Percentiles rank a stretch among this genome's conserved stretches.
Conservation (phyloP, 805 yeast genomes). For the Diddensiella transvaalensis region DNA sequence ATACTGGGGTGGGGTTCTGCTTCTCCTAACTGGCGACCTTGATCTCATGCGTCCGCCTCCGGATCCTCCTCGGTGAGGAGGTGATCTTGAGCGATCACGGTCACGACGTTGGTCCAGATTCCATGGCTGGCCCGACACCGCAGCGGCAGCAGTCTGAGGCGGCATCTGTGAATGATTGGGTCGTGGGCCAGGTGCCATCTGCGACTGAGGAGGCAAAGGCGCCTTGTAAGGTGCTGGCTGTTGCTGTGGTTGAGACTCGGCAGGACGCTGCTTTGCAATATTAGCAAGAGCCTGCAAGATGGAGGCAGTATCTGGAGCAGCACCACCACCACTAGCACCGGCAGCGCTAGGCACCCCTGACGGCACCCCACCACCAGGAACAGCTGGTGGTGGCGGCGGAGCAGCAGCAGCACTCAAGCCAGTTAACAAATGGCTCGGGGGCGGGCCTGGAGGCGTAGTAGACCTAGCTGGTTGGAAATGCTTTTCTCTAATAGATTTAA, state of each 20-base stretch:
- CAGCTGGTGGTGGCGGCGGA: constrained; percentile 18
- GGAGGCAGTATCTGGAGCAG: constrained; percentile 51
- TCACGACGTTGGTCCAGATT: constrained; percentile 6
- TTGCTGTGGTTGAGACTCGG: constrained; percentile 27
- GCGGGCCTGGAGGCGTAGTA: constrained; percentile 68
- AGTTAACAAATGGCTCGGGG: constrained; percentile 40
- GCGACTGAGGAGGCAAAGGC: constrained; percentile 4
- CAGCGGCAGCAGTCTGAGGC: constrained; percentile 13
- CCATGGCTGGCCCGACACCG: constrained; percentile 22
- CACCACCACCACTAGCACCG: constrained; percentile 44
- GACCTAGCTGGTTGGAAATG: constrained; percentile 47
- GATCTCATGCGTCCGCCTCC: constrained; percentile 3
- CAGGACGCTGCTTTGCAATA: constrained; percentile 47
- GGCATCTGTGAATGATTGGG: not conserved
- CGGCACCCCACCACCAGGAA: constrained; percentile 4
- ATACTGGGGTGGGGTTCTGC: constrained; percentile 9
- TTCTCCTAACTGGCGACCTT: constrained; percentile 6
- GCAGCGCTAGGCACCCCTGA: constrained; percentile 23
- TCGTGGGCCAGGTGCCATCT: constrained; percentile 6
- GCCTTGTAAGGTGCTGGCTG: constrained; percentile 12
- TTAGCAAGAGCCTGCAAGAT: constrained; percentile 68
- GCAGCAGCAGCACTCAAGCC: constrained; percentile 10
- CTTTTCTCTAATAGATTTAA: constrained; percentile 54
- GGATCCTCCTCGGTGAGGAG: not conserved
- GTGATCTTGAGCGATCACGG: constrained; percentile 6